Evolutionary conservation across 2,329 filamentous ascomycete species (phyloP).

Genomic region (Aspergillus unguis): DNA sequence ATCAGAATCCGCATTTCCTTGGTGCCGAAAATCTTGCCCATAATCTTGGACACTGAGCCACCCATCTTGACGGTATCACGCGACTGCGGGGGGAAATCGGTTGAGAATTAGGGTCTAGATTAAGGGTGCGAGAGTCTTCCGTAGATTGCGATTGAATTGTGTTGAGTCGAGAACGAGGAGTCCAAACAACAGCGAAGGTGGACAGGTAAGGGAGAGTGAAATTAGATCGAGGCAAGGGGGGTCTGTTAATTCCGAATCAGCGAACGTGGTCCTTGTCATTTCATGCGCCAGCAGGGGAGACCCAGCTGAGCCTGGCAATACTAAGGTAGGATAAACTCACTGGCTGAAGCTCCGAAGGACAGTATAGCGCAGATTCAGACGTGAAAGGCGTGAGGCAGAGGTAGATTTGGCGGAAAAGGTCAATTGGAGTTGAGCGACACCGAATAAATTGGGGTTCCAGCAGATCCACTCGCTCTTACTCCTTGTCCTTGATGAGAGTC

Average conservation of each 20-base stretch:
- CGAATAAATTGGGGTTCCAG: constrained; percentile 17
- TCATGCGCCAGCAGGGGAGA: constrained; percentile 10
- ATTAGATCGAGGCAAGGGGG: background rate
- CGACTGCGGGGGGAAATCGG: constrained; percentile 11
- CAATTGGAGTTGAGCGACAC: constrained; percentile 5
- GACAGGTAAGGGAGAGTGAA: background rate
- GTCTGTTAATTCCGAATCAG: constrained; percentile 10
- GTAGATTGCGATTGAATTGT: background rate
- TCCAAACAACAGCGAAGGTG: background rate
- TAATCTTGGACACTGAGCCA: constrained; percentile 88
- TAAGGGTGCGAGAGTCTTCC: too few relatives aligned
- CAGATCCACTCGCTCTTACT: constrained; percentile 18
- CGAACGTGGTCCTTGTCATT: constrained; percentile 12
- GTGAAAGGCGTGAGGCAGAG: constrained; percentile 5
- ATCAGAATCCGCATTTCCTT: constrained; percentile 99
- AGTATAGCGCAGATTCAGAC: background rate
- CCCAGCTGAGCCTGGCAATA: constrained; percentile 8
- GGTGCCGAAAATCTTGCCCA: constrained; percentile 98
- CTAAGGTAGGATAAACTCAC: constrained; percentile 12
- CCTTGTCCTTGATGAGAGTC: constrained; percentile 4
- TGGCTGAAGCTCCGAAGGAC: constrained; percentile 4
- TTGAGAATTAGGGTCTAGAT: background rate
- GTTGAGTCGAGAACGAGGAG: background rate
- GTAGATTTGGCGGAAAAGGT: constrained; percentile 2
- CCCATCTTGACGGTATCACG: constrained; percentile 64